Evolutionary conservation across 2,329 filamentous ascomycete species (phyloP), one percentile per base, ranked within the genome.

Genomic region (Pyrenophora seminiperda): DNA sequence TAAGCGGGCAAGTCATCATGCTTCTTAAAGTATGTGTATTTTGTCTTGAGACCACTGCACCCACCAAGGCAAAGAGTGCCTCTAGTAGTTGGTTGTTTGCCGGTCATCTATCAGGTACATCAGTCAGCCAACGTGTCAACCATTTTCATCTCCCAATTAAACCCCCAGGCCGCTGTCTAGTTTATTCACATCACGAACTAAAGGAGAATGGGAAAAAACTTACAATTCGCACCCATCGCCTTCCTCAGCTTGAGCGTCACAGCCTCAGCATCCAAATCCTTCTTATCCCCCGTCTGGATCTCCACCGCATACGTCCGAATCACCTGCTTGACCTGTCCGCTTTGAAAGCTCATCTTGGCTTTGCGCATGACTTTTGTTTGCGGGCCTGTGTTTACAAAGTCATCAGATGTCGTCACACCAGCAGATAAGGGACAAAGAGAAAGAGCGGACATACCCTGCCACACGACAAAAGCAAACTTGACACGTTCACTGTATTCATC

Each of bases 211-310:
- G n/a, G n/a, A n/a, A 32, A n/a, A 27, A 15, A 65, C 67, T 88
- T 86, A 78, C 88, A 89, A 72, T 89, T 86, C 13, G 86, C 86
- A 24, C 86, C 86, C 47, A 86, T 86, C 3, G 82, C 85, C 75
- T 83, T 86, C 70, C 86, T 76, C 73, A 88, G 72, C 65, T 81
- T 75, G 53, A 78, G 70, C 13, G 88, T 83, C 42, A 89, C 79
- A 15, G 86, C 83, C 55, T 76, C 74, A 73, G 85, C 83, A 14
- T 82, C 80, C 47, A 89, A 70, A 65, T 89, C 86, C 20, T 73
- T 72, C 71, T 75, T 78, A 61, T 87, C 83, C 53, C 77, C 75
- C 2, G 84, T 83, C 63, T 87, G 83, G 41, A 89, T 78, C 65
- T 84, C 79, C 52, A 88, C 81, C 68, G 83, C 85, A 68, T 87